Conservation (phyloP, 2,329 filamentous ascomycete genomes). For the Colletotrichum destructivum region DNA sequence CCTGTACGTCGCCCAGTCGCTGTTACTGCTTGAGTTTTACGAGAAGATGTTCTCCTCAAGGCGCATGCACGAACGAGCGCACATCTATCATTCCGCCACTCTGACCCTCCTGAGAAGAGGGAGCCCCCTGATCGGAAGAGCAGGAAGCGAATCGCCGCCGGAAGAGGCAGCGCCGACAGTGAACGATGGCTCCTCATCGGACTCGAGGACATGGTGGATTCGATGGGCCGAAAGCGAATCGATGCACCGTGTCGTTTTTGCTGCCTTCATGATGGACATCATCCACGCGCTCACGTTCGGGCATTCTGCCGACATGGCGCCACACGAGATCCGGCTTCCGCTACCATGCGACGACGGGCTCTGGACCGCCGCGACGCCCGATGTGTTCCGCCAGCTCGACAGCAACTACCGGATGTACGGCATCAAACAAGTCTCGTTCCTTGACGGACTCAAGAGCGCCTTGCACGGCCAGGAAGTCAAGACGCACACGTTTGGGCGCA, state of each 20-base stretch:
- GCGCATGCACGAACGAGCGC: conserved; percentile 86
- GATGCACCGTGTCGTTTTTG: conserved; percentile 88
- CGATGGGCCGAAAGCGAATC: conserved; percentile 92
- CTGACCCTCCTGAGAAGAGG: conserved; percentile 88
- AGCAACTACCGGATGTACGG: conserved; percentile 83
- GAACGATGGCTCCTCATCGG: conserved; percentile 49
- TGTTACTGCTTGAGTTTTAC: conserved; percentile 87
- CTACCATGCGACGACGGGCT: conserved; percentile 89
- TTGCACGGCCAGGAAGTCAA: conserved; percentile 85
- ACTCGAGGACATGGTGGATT: conserved; percentile 77
- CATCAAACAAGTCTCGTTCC: conserved; percentile 83
- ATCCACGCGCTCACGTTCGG: conserved; percentile 95
- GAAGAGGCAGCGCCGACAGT: conserved; percentile 63
- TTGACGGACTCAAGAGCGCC: conserved; percentile 87
- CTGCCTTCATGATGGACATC: conserved; percentile 90
- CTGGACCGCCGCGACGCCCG: conserved; percentile 86
- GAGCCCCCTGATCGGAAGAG: conserved; percentile 86
- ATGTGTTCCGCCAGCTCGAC: conserved; percentile 83
- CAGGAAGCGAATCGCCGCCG: conserved; percentile 83
- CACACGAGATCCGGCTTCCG: conserved; percentile 88
- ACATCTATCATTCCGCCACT: conserved; percentile 91
- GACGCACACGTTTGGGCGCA: conserved; percentile 90
- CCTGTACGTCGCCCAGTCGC: conserved; percentile 89
- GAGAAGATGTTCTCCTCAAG: conserved; percentile 93
- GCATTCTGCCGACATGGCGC: conserved; percentile 90